Base-by-base conservation (phyloP, 306 rosid species). In the Cotoneaster glaucophyllus region DNA sequence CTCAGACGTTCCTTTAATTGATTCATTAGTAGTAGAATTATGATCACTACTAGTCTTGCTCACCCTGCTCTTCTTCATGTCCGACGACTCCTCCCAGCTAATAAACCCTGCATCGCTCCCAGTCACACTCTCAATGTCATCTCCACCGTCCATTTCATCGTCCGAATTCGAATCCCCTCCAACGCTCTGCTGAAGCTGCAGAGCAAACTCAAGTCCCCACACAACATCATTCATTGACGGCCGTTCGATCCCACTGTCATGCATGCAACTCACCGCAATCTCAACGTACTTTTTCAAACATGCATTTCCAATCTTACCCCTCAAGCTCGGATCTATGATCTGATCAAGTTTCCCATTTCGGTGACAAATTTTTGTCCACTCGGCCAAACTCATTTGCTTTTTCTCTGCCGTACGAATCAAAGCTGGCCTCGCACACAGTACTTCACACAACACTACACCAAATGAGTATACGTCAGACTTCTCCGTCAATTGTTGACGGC, bases 161-260 rank as follows among this genome's bases (percentile, higher is more conserved):
- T 25, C 1, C 14, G 25, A 67, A 34, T 65, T 31, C 24, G 4
- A 4, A 65, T 34, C 53, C 4, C 19, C 10, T n/a, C 22, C 73
- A 24, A 67, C 79, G 12, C 69, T 77, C 32, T 37, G 70, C 59
- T 82, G 76, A 17, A 77, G 31, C 19, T 82, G 66, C 79, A 82
- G 24, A 7, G 76, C 85, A 15, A 72, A 73, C 79, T 82, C 82
- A 29, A 82, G 70, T 8, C 44, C 67, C 67, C 68, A 32, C 37
- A 77, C 67, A 1, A 77, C 79, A 22, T 82, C 85, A 10, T 74
- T 62, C 85, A 82, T 82, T 3, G 79, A 77, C 18, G 85, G 82
- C 32, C 85, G 65, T 8, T 72, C 79, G 1, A 24, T 58, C 11
- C 85, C 82, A 25, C 74, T 57, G 32, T 83, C 86, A 8, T 19